Base-by-base conservation (phyloP, 2,329 filamentous ascomycete species). In the Trichoderma koningii region DNA sequence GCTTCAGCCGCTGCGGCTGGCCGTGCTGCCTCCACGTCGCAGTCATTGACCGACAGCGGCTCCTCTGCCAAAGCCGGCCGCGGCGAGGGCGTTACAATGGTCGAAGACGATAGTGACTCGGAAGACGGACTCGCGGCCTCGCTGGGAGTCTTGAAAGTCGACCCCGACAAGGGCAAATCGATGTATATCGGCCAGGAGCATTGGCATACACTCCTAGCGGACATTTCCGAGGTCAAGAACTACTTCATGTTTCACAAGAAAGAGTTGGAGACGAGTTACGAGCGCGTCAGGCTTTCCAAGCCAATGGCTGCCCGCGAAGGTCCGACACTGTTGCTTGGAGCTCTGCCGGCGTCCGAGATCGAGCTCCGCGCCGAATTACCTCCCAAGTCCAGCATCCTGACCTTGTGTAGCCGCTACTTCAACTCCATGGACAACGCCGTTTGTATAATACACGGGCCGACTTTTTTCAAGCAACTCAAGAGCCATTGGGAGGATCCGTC, bases 161-260 rank as follows among this genome's bases (percentile, higher is more conserved):
- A 93, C 71, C 77, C 83, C 23, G 90, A 90, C 73, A 90, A 90
- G 71, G 88, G 87, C 63, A 92, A 92, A 75, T 89, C 89, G 26
- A 86, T 91, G 78, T 96, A 95, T 74, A 81, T 94, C 67, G 92
- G 91, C 64, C 89, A 92, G 69, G 89, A 91, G 63, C 90, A 95
- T 76, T 96, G 92, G 92, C 89, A 91, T 71, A 87, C 89, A 45
- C 86, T 96, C 61, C 79, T 96, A 63, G 83, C 87, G 70, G 91
- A 93, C 76, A 95, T 99, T 68, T 83, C 91, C 10, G 95, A 99
- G 79, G 94, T 99, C 28, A 96, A 94, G 74, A 93, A 89, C 70
- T 97, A 95, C 78, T 98, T 96, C 72, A 79, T 80, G 19, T 87
- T 84, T 42, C 92, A 97, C 77, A 96, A 95, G 76, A 93, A 95